These are phyloP conservation scores for Aspergillus fischeri DNA, from an alignment of 2,329 filamentous ascomycete species.

Conservation along the genomic window DNA sequence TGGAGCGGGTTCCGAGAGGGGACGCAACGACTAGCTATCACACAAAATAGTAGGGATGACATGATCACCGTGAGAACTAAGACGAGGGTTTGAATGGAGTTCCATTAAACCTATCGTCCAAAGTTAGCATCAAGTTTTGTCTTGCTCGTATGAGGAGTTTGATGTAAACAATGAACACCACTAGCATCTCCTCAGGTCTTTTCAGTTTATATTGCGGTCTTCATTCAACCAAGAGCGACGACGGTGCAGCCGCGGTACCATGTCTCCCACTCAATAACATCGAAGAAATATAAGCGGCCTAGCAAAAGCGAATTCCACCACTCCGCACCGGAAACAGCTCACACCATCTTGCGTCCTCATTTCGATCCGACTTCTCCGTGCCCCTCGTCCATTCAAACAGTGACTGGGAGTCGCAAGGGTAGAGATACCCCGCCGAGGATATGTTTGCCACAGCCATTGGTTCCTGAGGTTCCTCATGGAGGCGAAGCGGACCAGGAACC, in stretches of 20 bases:
- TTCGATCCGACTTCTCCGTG: slow-evolving; percentile 3
- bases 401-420: slow-evolving; percentile 3
- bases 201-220: slow-evolving; percentile 40
- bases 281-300: slow-evolving; percentile 2
- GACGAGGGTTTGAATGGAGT: background rate
- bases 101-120: background rate
- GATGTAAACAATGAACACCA: background rate
- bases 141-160: background rate
- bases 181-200: slow-evolving; percentile 42
- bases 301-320: slow-evolving; percentile 13
- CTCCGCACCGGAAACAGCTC: slow-evolving; percentile 4
- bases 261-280: slow-evolving; percentile 5
- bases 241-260: slow-evolving; percentile 29
- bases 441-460: slow-evolving; percentile 43
- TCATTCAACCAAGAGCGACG: slow-evolving; percentile 32
- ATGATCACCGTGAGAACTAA: background rate
- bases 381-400: slow-evolving; percentile 3
- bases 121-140: background rate
- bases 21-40: background rate
- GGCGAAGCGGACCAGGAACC: slow-evolving; percentile 38
- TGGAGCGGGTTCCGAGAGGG: background rate
- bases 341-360: background rate
- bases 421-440: background rate
- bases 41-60: background rate
- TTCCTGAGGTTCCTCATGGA: slow-evolving; percentile 40